Evolutionary conservation across 163 green algal species (phyloP), one percentile per base, ranked within the genome.

Genomic region (Prototheca cutis): DNA sequence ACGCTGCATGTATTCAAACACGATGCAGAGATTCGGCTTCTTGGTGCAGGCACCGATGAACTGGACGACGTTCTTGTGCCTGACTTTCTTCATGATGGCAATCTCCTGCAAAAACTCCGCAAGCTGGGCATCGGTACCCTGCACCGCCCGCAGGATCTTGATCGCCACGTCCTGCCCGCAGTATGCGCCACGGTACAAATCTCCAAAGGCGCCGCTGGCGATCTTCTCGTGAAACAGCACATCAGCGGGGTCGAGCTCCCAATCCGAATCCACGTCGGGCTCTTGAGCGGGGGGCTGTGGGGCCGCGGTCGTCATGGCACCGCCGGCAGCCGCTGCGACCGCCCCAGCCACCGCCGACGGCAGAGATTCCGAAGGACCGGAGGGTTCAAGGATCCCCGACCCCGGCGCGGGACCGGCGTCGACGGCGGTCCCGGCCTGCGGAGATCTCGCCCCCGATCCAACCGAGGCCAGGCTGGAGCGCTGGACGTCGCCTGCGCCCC

Each of bases 21-120:
- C 88, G 53, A 99, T 98, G 72, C 90, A 97, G 42, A 99, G 78
- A 68, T 96, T 96, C 55, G 91, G 93, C 65, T 86, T 87, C 30
- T 83, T 80, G 17, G 91, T 99, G 83, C 90, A 95, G 2, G 93
- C 93, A 27, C 93, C 93, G 48, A 97, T 98, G 75, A 99, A 97
- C 75, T 98, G 90, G 23, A 99, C 89, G 48, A 99, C 83, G 58
- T 97, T 97, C 62, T 92, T 94, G 81, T 99, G 93, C 47, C 90
- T 77, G 4, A 95, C 86, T 61, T 93, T 94, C 56, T 89, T 73
- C 91, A 99, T 97, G 66, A 98, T 98, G 13, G 81, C 84, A 49
- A 99, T 87, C 70, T 98, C 93, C 80, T 95, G 84, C 34, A 91
- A 58, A 67, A 98, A 99, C 73, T 98, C 93, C 55, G 91, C 70